A percentile compares a stretch with the other conserved stretches of the same genome.
Conservation (phyloP, 305 asterid species). For the Stenogyne calaminthoides region DNA sequence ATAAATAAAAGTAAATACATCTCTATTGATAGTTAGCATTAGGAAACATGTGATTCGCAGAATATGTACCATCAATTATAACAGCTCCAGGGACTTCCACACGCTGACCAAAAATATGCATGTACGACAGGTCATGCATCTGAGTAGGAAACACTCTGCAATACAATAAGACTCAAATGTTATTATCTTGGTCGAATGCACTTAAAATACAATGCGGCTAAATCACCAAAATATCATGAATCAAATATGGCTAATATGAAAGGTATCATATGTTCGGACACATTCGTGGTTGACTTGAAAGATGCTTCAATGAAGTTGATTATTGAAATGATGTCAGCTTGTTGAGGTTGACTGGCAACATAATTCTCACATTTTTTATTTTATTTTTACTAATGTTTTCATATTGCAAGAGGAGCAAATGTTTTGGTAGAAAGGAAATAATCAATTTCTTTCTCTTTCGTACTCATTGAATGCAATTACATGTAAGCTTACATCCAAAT, state of each 20-base stretch:
- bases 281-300: background rate
- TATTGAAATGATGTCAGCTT: background rate
- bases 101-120: conserved; percentile 85
- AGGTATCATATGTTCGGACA: background rate
- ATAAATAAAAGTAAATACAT: background rate
- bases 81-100: conserved; percentile 81
- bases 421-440: background rate
- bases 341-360: conserved; percentile 13
- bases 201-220: conserved; percentile 6
- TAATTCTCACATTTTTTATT: background rate
- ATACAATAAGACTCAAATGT: conserved; percentile 15
- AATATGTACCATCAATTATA: conserved; percentile 77
- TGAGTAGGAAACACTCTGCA: conserved; percentile 74
- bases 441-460: background rate
- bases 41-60: background rate
- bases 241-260: background rate
- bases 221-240: conserved; percentile 3
- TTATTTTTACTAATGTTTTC: background rate
- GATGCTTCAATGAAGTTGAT: background rate
- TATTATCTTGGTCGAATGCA: background rate
- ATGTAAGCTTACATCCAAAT: background rate
- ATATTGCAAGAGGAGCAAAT: background rate
- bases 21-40: background rate
- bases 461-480: background rate
- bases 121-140: conserved; percentile 77